Conservation (phyloP, 1,284 basidiomycete genomes). For the Amylostereum areolatum region DNA sequence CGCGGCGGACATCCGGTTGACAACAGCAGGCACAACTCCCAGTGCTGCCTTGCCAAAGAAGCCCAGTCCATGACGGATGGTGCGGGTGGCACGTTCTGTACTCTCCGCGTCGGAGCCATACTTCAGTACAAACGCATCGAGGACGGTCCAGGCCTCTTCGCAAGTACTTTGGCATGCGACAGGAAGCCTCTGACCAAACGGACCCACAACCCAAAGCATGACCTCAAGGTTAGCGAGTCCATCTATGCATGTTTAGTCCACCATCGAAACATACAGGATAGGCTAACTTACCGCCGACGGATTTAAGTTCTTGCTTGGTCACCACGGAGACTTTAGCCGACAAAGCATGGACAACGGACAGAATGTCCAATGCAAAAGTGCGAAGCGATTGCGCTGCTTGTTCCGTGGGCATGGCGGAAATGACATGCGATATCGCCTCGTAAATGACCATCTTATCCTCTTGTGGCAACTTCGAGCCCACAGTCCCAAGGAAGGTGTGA, state of each 20-base stretch:
- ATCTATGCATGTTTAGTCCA: constrained; percentile 37
- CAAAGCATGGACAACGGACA: constrained; percentile 63
- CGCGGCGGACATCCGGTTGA: constrained; percentile 69
- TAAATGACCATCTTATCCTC: constrained; percentile 91
- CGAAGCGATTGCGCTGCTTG: constrained; percentile 80
- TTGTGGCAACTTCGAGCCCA: constrained; percentile 74
- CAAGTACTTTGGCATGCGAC: constrained; percentile 75
- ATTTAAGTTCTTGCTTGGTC: constrained; percentile 59
- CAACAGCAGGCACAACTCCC: constrained; percentile 63
- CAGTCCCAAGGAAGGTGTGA: constrained; percentile 80
- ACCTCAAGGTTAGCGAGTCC: constrained; percentile 86
- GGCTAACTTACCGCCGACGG: constrained; percentile 52
- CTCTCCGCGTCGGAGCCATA: constrained; percentile 79
- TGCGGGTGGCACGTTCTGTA: constrained; percentile 83
- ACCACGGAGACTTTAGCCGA: constrained; percentile 42
- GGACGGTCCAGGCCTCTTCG: constrained; percentile 76
- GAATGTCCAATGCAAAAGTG: constrained; percentile 76
- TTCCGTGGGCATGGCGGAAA: constrained; percentile 86
- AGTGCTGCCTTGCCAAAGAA: constrained; percentile 75
- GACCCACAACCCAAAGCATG: constrained; percentile 76
- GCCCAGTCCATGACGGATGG: constrained; percentile 77
- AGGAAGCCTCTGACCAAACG: constrained; percentile 80
- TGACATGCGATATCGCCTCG: constrained; percentile 93
- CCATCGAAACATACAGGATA: constrained; percentile 12
- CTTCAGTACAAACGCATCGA: constrained; percentile 77